phyloP scores from a whole-genome alignment of 73 alveolate species.

The Tetrahymena malaccensis region DNA sequence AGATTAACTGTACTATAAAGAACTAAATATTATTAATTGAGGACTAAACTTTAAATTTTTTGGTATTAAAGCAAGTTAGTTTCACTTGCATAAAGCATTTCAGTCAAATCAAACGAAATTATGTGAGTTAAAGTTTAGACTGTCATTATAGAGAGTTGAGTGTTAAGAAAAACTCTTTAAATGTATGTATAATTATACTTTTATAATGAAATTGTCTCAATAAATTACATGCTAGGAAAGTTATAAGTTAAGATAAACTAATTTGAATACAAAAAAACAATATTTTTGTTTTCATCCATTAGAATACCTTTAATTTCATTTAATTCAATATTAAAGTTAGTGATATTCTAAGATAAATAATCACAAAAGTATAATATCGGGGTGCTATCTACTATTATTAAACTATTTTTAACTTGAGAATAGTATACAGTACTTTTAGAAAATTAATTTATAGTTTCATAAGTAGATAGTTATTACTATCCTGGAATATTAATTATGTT shows the following conservation, averaged over 20 bases:
- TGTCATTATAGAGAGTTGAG: not conserved
- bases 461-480: not conserved
- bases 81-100: not conserved
- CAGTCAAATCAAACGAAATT: not conserved
- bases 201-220: not conserved
- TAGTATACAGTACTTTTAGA: not conserved
- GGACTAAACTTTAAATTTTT: not conserved
- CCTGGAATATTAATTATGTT: not conserved
- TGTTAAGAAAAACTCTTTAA: not conserved
- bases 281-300: not conserved
- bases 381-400: not conserved
- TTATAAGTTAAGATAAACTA: not conserved
- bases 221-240: not conserved
- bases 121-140: not conserved
- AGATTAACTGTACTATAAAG: not conserved
- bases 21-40: not conserved
- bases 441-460: not conserved
- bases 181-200: not conserved
- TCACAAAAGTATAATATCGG: not conserved
- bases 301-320: not conserved
- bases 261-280: not conserved
- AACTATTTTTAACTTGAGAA: not conserved
- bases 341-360: not conserved
- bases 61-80: not conserved
- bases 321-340: not conserved